Evolutionary conservation across 2,329 filamentous ascomycete genomes (phyloP).

Genomic region (Diaporthe batatas): DNA sequence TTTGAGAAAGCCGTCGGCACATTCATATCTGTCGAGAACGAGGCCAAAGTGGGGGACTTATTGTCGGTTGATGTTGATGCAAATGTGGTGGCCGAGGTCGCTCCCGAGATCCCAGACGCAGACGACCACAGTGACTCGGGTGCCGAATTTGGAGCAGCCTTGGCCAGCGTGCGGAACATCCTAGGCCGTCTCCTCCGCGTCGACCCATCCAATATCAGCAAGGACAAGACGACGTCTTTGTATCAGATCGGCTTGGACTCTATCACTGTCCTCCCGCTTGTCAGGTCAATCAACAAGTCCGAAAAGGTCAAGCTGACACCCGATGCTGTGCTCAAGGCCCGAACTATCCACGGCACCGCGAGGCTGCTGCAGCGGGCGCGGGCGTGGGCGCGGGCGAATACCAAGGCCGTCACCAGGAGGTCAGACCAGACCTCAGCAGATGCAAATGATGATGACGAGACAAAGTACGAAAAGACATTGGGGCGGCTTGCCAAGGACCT

Average conservation of each 20-base stretch:
- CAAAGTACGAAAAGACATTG: slow-evolving; percentile 41
- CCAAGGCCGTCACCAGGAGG: slow-evolving; percentile 24
- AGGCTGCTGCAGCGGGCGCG: slow-evolving; percentile 39
- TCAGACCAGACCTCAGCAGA: not conserved
- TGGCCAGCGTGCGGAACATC: slow-evolving; percentile 31
- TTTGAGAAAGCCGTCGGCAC: slow-evolving; percentile 42
- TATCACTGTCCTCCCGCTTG: slow-evolving; percentile 45
- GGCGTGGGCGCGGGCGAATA: slow-evolving; percentile 1
- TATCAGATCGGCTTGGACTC: slow-evolving; percentile 46
- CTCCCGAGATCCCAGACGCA: not conserved
- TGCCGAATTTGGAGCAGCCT: slow-evolving; percentile 29
- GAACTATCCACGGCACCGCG: slow-evolving; percentile 44
- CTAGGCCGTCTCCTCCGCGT: slow-evolving; percentile 40
- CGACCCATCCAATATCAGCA: slow-evolving; percentile 34
- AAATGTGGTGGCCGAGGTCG: not conserved
- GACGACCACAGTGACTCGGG: not conserved
- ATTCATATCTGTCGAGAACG: slow-evolving; percentile 1
- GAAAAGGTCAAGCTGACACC: slow-evolving; percentile 42
- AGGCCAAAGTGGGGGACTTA: slow-evolving; percentile 14
- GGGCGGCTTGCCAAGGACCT: slow-evolving; percentile 43
- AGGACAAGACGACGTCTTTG: slow-evolving; percentile 39
- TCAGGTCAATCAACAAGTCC: slow-evolving; percentile 41
- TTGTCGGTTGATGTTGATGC: slow-evolving; percentile 2
- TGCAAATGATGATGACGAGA: not conserved
- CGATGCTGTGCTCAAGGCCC: slow-evolving; percentile 45